Evolutionary conservation across 768 basidiomycete species (phyloP).

Genomic region (Hypholoma sublateritium): DNA sequence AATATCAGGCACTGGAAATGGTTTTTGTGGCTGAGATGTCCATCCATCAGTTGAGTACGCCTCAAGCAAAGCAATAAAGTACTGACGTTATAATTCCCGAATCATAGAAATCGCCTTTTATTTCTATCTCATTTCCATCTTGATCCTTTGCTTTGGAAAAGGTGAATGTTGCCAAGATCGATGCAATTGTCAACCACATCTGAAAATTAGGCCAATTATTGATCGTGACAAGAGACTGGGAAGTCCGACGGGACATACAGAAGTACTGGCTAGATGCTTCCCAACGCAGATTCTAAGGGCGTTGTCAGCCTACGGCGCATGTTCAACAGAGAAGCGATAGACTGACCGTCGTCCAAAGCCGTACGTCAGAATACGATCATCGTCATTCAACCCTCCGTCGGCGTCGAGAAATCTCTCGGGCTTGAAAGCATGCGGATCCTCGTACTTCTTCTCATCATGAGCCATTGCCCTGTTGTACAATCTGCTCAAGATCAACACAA

Average conservation of each 20-base stretch:
- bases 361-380: constrained; percentile 15
- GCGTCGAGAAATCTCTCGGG: constrained; percentile 27
- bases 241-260: not conserved
- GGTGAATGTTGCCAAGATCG: constrained; percentile 29
- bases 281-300: not conserved
- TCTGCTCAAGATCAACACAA: not conserved
- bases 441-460: constrained; percentile 30
- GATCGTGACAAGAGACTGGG: not conserved
- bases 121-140: constrained; percentile 33
- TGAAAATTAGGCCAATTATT: not conserved
- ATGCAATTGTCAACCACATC: constrained; percentile 18
- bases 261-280: not conserved
- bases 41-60: not conserved
- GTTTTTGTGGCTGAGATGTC: not conserved
- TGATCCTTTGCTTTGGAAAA: constrained; percentile 30
- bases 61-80: not conserved
- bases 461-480: constrained; percentile 23
- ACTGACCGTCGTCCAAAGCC: constrained; percentile 8
- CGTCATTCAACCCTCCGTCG: constrained; percentile 14
- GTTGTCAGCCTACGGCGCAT: not conserved
- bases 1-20: constrained; percentile 5
- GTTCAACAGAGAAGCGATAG: not conserved
- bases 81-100: constrained; percentile 10
- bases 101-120: constrained; percentile 12
- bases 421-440: constrained; percentile 32